A percentile compares a stretch with the other conserved stretches of the same genome.
These are phyloP conservation scores for Heliamphora exappendiculata DNA, from an alignment of 148 eudicot species.

Conservation along the genomic window DNA sequence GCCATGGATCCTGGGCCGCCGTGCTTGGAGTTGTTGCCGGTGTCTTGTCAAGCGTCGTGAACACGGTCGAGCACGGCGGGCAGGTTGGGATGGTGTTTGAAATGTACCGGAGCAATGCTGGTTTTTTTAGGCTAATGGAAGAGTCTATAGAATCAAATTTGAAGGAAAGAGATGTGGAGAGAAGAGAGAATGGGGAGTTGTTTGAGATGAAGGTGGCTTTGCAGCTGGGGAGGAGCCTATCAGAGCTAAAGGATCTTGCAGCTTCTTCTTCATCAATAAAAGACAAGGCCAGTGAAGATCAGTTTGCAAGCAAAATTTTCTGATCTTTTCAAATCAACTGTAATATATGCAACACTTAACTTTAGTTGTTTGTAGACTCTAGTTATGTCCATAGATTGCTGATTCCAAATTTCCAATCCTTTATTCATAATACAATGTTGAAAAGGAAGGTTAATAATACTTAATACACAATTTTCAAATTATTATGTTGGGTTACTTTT, in stretches of 20 bases:
- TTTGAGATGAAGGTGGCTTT: constrained; percentile 65
- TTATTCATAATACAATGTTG: no score
- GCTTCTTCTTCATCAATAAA: constrained; percentile 19
- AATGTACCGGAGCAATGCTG: constrained; percentile 41
- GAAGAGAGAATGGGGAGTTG: constrained; percentile 52
- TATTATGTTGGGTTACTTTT: no score
- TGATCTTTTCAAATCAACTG: constrained; percentile 4
- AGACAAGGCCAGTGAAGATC: constrained; percentile 34
- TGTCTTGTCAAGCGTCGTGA: constrained; percentile 24
- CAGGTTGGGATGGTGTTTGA: constrained; percentile 59
- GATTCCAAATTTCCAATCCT: no score
- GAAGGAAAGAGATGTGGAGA: constrained; percentile 24
- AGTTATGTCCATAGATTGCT: background rate
- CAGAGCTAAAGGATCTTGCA: constrained; percentile 46
- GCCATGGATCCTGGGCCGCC: background rate
- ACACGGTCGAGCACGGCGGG: constrained; percentile 18
- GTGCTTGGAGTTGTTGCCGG: constrained; percentile 21
- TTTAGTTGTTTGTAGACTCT: background rate
- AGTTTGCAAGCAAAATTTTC: constrained; percentile 69
- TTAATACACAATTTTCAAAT: background rate
- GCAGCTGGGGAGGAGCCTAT: constrained; percentile 54
- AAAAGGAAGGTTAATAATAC: background rate
- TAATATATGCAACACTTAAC: background rate
- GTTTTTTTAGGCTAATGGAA: constrained; percentile 27
- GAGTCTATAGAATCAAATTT: constrained; percentile 29